These are phyloP conservation scores for Arabis alpina DNA, from an alignment of 345 rosid genomes.

Conservation along the genomic window DNA sequence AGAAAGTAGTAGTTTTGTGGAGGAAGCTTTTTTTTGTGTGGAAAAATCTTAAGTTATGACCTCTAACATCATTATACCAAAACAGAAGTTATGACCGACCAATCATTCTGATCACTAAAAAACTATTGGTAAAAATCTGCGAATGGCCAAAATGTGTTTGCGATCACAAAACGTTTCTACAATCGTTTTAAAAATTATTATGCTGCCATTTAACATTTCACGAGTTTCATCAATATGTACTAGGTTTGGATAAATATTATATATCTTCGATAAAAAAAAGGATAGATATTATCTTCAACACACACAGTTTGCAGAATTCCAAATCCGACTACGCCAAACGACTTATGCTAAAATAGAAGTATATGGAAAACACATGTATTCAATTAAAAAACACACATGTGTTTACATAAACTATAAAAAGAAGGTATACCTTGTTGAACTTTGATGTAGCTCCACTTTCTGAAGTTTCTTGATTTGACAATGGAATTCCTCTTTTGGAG, in stretches of 20 bases:
- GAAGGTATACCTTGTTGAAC: slow-evolving; percentile 31
- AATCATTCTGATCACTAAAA: background rate
- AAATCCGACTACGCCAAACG: background rate
- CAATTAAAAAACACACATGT: background rate
- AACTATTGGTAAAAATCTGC: background rate
- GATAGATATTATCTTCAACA: background rate
- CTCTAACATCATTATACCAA: background rate
- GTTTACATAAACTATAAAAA: slow-evolving; percentile 7
- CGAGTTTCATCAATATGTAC: background rate
- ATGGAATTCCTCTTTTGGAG: slow-evolving; percentile 34
- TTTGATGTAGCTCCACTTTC: slow-evolving; percentile 31
- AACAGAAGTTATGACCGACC: background rate
- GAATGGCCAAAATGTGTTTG: background rate
- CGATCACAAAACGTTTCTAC: slow-evolving; percentile 11
- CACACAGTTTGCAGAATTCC: background rate
- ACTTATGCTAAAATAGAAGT: background rate
- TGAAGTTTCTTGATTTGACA: slow-evolving; percentile 42
- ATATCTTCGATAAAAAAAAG: too few relatives aligned
- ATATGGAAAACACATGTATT: slow-evolving; percentile 13
- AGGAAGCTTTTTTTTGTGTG: background rate
- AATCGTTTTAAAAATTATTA: background rate
- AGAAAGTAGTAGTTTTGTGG: background rate
- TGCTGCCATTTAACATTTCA: slow-evolving; percentile 3
- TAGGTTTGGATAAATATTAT: background rate
- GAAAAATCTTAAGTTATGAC: background rate